Conservation (phyloP, 306 rosid genomes). For the Glycine soja region DNA sequence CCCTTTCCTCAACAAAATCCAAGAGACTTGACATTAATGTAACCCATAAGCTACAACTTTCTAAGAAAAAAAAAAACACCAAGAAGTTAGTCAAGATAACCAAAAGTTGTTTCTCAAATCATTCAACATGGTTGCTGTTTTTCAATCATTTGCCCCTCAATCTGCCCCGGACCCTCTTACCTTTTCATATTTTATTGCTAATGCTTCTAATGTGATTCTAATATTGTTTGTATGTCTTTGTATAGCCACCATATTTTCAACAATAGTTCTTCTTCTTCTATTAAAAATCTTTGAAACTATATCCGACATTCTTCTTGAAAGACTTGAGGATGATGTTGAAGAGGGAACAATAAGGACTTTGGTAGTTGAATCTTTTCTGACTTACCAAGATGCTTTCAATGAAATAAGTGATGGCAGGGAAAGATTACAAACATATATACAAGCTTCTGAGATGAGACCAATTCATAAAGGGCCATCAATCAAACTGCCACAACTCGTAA, state of each 20-base stretch:
- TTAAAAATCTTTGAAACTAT: neutral
- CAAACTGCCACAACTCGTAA: slow-evolving; percentile 34
- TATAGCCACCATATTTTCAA: slow-evolving; percentile 18
- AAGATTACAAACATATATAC: slow-evolving; percentile 6
- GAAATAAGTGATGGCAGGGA: neutral
- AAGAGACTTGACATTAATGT: slow-evolving; percentile 15
- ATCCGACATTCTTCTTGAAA: slow-evolving; percentile 25
- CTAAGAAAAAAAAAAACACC: neutral
- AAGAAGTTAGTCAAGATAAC: neutral
- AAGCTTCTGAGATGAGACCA: slow-evolving; percentile 18
- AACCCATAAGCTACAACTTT: slow-evolving; percentile 1
- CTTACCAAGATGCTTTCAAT: neutral
- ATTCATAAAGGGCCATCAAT: slow-evolving; percentile 7
- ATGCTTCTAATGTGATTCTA: slow-evolving; percentile 23
- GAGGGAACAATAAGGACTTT: slow-evolving; percentile 19
- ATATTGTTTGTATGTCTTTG: slow-evolving; percentile 2
- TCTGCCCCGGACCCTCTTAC: neutral
- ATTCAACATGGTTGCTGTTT: slow-evolving; percentile 26
- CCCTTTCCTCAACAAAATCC: slow-evolving; percentile 15
- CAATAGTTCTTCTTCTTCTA: slow-evolving; percentile 26
- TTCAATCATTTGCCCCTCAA: slow-evolving; percentile 29
- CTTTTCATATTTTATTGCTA: slow-evolving; percentile 12
- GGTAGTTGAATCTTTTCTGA: slow-evolving; percentile 5
- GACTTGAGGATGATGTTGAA: slow-evolving; percentile 37
- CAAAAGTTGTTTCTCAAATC: slow-evolving; percentile 31